Evolutionary conservation across 768 basidiomycete species (phyloP).

Genomic region (Mycena galericulata): DNA sequence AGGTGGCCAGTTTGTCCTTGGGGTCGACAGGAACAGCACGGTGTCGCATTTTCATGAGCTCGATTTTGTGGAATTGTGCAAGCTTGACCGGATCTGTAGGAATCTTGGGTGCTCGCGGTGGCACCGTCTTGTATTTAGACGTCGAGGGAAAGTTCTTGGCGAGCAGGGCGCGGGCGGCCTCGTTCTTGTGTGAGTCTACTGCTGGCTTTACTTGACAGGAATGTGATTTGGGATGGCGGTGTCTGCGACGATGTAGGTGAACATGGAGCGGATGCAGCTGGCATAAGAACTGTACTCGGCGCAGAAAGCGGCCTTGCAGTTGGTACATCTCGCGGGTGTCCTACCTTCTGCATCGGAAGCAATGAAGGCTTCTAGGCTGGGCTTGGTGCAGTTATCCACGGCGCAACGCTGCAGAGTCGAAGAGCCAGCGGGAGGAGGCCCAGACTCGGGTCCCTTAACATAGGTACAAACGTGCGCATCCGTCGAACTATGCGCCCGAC

Average conservation of each 20-base stretch:
- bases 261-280: slow-evolving; percentile 11
- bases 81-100: slow-evolving; percentile 66
- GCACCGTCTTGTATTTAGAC: slow-evolving; percentile 37
- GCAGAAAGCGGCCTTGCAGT: slow-evolving; percentile 73
- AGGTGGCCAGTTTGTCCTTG: slow-evolving; percentile 59
- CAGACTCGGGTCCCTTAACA: slow-evolving; percentile 52
- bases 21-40: slow-evolving; percentile 73
- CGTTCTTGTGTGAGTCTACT: slow-evolving; percentile 52
- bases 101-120: slow-evolving; percentile 44
- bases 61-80: slow-evolving; percentile 66
- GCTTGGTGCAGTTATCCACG: slow-evolving; percentile 63
- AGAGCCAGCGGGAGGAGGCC: slow-evolving; percentile 11
- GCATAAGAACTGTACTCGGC: slow-evolving; percentile 57
- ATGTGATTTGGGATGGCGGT: slow-evolving; percentile 76
- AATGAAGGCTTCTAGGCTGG: slow-evolving; percentile 59
- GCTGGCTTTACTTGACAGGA: slow-evolving; percentile 53
- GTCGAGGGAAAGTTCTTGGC: slow-evolving; percentile 60
- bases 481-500: slow-evolving; percentile 70
- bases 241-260: slow-evolving; percentile 55
- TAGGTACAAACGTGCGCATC: slow-evolving; percentile 76
- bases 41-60: slow-evolving; percentile 82
- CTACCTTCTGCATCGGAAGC: slow-evolving; percentile 42
- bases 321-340: slow-evolving; percentile 56
- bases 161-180: slow-evolving; percentile 64
- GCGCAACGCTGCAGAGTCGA: slow-evolving; percentile 61